Evolutionary conservation across 495 filamentous ascomycete species (phyloP).

Genomic region (Penicillium cataractarum): DNA sequence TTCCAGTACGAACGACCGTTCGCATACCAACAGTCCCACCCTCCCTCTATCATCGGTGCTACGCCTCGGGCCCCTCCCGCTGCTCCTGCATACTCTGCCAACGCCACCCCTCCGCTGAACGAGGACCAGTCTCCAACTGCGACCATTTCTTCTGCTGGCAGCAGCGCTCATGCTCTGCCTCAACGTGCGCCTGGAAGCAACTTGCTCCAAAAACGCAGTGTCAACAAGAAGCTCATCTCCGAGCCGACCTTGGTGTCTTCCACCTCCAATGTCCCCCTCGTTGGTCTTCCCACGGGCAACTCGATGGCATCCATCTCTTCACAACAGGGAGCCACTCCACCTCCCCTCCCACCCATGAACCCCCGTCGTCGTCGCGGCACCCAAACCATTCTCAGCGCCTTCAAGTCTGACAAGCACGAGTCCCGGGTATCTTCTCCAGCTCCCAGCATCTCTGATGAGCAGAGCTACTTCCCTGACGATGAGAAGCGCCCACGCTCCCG

Average conservation of each 20-base stretch:
- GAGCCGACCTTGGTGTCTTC: constrained; percentile 80
- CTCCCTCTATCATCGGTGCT: constrained; percentile 47
- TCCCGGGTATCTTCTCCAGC: constrained; percentile 30
- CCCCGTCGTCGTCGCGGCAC: constrained; percentile 65
- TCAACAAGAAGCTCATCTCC: constrained; percentile 79
- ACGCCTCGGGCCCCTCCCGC: constrained; percentile 57
- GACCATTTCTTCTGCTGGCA: constrained; percentile 21
- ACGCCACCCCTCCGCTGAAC: constrained; percentile 58
- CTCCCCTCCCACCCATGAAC: constrained; percentile 72
- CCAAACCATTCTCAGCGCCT: constrained; percentile 55
- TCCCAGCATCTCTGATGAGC: constrained; percentile 43
- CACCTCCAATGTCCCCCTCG: constrained; percentile 72
- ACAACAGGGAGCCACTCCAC: constrained; percentile 42
- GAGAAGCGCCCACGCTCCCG: constrained; percentile 52
- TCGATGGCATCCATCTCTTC: constrained; percentile 2
- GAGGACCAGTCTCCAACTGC: constrained; percentile 35
- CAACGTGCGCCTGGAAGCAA: constrained; percentile 36
- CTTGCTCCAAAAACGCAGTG: constrained; percentile 59
- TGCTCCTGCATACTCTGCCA: constrained; percentile 54
- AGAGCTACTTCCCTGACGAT: constrained; percentile 53
- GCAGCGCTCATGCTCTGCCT: constrained; percentile 20
- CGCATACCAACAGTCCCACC: constrained; percentile 36
- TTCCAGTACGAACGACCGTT: constrained; percentile 49
- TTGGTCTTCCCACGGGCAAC: constrained; percentile 55
- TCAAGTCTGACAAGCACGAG: constrained; percentile 46